A percentile compares a stretch with the other conserved stretches of the same genome.
Conservation (phyloP, 23 red algal species). For the Porphyridium purpureum region DNA sequence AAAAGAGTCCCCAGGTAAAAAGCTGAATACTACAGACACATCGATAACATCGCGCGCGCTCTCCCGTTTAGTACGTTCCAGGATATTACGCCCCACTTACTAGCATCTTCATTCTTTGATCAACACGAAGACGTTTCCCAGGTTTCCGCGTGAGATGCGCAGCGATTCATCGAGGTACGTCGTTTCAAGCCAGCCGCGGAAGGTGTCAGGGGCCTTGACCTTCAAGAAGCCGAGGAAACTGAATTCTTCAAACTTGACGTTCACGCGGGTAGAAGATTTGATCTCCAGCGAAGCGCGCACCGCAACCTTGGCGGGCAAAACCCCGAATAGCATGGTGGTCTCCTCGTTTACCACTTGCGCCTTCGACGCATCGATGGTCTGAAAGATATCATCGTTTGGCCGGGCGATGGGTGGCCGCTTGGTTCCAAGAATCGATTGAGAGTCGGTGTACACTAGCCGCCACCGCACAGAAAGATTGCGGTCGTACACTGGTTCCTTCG, state of each 20-base stretch:
- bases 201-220: conserved; percentile 26
- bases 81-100: too few relatives aligned
- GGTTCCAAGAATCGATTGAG: conserved; percentile 32
- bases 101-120: too few relatives aligned
- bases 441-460: conserved; percentile 79
- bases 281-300: conserved; percentile 46
- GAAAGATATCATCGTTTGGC: conserved; percentile 25
- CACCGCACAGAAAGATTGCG: conserved; percentile 32
- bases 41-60: too few relatives aligned
- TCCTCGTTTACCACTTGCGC: conserved; percentile 38
- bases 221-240: conserved; percentile 36
- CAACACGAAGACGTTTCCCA: conserved; percentile 67
- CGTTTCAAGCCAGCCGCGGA: conserved; percentile 54
- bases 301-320: conserved; percentile 34
- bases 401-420: conserved; percentile 24
- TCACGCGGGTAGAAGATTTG: conserved; percentile 27
- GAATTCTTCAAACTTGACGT: conserved; percentile 64
- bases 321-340: conserved; percentile 39
- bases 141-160: conserved; percentile 60
- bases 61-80: too few relatives aligned
- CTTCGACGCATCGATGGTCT: conserved; percentile 29
- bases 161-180: conserved; percentile 74
- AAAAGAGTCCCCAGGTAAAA: too few relatives aligned
- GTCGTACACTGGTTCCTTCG: conserved; percentile 15
- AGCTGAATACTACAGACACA: too few relatives aligned